Percentiles rank a stretch among this genome's conserved stretches.
phyloP scores from a whole-genome alignment of 1,284 basidiomycete species.

The Sanguinoderma infundibulare region DNA sequence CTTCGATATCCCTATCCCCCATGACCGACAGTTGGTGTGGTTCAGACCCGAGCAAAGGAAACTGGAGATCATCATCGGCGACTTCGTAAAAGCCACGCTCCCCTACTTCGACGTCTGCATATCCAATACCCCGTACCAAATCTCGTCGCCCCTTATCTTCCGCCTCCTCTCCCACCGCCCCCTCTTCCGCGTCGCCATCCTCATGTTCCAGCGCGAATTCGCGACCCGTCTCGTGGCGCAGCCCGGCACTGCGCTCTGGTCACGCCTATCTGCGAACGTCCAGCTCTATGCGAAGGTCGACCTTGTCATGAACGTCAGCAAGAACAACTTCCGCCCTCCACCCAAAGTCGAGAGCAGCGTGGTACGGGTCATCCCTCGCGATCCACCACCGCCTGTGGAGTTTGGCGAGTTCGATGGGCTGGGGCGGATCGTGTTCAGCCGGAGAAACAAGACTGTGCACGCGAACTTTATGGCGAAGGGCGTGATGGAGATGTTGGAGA shows the following conservation, averaged over 20 bases:
- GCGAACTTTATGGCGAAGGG: constrained; percentile 93
- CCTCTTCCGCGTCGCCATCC: constrained; percentile 90
- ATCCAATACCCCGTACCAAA: constrained; percentile 99
- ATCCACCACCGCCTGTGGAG: constrained; percentile 93
- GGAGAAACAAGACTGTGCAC: constrained; percentile 91
- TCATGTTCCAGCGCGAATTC: constrained; percentile 99
- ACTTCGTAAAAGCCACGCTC: constrained; percentile 96
- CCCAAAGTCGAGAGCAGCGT: constrained; percentile 95
- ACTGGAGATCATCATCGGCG: constrained; percentile 93
- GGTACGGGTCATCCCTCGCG: constrained; percentile 88
- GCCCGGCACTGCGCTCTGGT: constrained; percentile 91
- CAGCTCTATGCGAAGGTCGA: constrained; percentile 96
- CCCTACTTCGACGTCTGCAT: constrained; percentile 99
- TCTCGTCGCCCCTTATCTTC: constrained; percentile 97
- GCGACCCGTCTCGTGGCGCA: constrained; percentile 91
- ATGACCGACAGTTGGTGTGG: constrained; percentile 2
- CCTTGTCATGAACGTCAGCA: constrained; percentile 95
- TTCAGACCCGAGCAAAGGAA: constrained; percentile 92
- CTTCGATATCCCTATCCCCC: constrained; percentile 7
- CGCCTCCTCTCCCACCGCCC: constrained; percentile 96
- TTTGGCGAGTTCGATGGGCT: constrained; percentile 99
- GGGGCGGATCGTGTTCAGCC: constrained; percentile 87
- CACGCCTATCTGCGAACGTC: constrained; percentile 94
- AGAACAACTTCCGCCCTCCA: constrained; percentile 96
- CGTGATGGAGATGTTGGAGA: constrained; percentile 93